Evolutionary conservation across 305 asterid genomes (phyloP).

Genomic region (Fraxinus dipetala): DNA sequence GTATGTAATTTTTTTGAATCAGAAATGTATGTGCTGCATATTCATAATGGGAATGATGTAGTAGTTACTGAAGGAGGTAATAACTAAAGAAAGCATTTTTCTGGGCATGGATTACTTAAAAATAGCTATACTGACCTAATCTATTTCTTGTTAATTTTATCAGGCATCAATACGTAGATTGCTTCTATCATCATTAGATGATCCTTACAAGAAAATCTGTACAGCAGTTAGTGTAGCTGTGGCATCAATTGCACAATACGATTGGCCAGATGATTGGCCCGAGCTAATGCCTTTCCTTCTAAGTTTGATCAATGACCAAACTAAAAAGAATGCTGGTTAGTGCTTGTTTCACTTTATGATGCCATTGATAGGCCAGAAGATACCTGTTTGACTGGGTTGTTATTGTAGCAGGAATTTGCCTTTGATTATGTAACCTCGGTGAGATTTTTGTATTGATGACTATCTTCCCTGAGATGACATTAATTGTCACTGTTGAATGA

Average conservation of each 20-base stretch:
- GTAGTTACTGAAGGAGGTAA: conserved; percentile 15
- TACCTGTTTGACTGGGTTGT: neutral
- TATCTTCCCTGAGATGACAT: conserved; percentile 16
- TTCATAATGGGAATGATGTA: conserved; percentile 7
- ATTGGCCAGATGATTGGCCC: conserved; percentile 98
- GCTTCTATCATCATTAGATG: conserved; percentile 70
- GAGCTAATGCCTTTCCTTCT: conserved; percentile 72
- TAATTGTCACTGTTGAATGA: conserved; percentile 11
- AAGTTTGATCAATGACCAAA: conserved; percentile 59
- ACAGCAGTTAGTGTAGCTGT: conserved; percentile 86
- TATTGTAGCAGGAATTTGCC: neutral
- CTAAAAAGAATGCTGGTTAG: conserved; percentile 72
- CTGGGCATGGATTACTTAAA: conserved; percentile 7
- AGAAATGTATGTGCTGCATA: neutral
- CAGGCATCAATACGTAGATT: conserved; percentile 68
- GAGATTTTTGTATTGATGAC: conserved; percentile 1
- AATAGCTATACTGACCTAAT: conserved; percentile 11
- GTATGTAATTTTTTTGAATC: neutral
- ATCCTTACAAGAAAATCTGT: conserved; percentile 74
- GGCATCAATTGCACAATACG: conserved; percentile 75
- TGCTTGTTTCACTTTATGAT: conserved; percentile 19
- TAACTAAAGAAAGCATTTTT: neutral
- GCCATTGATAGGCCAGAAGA: neutral
- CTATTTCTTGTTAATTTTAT: conserved; percentile 24
- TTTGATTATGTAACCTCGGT: neutral